Base-by-base conservation (phyloP, 75 land plant genomes). In the Sequoia sempervirens region DNA sequence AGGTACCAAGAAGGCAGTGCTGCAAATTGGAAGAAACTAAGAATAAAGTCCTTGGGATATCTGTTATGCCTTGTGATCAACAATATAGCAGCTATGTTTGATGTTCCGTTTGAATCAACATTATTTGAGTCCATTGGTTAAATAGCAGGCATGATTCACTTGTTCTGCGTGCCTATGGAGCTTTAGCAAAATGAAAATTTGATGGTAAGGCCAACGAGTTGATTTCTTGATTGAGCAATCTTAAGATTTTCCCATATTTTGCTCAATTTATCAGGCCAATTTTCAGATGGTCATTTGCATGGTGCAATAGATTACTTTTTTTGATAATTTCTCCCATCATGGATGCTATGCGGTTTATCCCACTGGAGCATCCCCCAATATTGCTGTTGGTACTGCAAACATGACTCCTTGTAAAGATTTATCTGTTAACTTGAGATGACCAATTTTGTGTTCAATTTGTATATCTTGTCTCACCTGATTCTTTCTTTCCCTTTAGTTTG, bases 1-100 rank as follows among this genome's bases (percentile, higher is more conserved):
- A 91, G 91, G 75, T 76, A 2, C 92, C 92, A 5, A 82, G 92
- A 47, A 54, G 92, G 53, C 70, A 87, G 30, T 91, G 92, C 75
- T 86, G 89, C 82, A 84, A 87, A 83, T 10, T 86, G 17, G 82
- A 79, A 79, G 78, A 83, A 30, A 84, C 23, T 1, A 73, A 41
- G 14, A 80, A 83, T 66, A 87, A 83, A n/a, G 34, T 30, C 56
- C 81, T 88, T 38, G 72, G 43, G 66, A 14, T 90, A 15, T 43
- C 66, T 72, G 89, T 90, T 74, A 75, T 80, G 61, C 88, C 88
- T 38, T 90, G 92, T 75, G 86, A 75, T 70, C 36, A 70, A 70
- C n/a, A 32, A 70, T 37, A 30, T 32, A 70, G 73, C 73, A 70
- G 73, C 73, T 70, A 32, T 32, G 73, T 70, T 70, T 70, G 73